phyloP scores from a whole-genome alignment of 148 eudicot species.

The Vaccinium macrocarpon region DNA sequence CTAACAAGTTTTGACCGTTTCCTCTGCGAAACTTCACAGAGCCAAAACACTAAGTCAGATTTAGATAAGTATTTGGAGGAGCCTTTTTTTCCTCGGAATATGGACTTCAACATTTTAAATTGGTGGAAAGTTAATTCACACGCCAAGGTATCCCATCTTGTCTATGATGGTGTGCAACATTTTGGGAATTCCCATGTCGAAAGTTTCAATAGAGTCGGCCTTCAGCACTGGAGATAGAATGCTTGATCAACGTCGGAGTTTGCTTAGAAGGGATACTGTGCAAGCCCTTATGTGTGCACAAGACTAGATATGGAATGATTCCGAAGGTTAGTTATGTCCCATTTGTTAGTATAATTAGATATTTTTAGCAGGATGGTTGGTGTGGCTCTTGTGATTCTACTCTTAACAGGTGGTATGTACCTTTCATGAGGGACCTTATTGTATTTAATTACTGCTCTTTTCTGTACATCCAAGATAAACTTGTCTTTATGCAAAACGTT shows the following conservation, averaged over 20 bases:
- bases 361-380: conserved; percentile 11
- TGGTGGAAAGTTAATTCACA: too few relatives aligned
- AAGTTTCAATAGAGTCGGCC: too few relatives aligned
- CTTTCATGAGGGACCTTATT: neutral
- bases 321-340: conserved; percentile 29
- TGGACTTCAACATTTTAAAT: too few relatives aligned
- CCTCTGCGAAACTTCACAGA: neutral
- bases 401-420: neutral
- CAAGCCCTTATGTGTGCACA: conserved; percentile 86
- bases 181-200: too few relatives aligned
- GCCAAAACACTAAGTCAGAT: too few relatives aligned
- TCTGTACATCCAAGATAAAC: neutral
- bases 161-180: too few relatives aligned
- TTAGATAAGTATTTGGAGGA: too few relatives aligned
- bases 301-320: conserved; percentile 58
- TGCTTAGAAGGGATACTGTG: conserved; percentile 64
- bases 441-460: neutral
- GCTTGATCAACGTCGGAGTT: conserved; percentile 39
- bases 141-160: too few relatives aligned
- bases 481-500: too few relatives aligned
- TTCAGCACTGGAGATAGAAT: too few relatives aligned
- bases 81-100: too few relatives aligned
- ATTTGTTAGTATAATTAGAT: neutral
- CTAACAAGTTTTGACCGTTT: conserved; percentile 76
- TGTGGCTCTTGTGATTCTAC: conserved; percentile 5